Evolutionary conservation across 2,329 filamentous ascomycete genomes (phyloP).

Genomic region (Huntiella bhutanensis): DNA sequence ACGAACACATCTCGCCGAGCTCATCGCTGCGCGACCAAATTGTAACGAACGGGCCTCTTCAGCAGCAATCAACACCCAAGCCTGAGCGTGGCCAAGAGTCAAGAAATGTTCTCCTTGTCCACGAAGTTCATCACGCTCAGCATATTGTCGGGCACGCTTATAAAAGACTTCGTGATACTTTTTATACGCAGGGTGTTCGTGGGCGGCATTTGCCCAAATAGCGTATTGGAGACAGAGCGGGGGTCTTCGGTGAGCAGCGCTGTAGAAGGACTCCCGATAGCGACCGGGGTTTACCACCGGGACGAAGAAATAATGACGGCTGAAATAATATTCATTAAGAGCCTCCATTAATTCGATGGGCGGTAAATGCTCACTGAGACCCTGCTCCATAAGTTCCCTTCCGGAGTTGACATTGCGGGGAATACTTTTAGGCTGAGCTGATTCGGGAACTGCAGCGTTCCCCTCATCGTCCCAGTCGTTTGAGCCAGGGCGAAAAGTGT

Average conservation of each 20-base stretch:
- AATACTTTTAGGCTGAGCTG: no score
- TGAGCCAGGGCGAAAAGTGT: slow-evolving; percentile 8
- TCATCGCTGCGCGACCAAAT: slow-evolving; percentile 75
- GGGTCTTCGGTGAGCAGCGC: slow-evolving; percentile 53
- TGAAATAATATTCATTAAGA: slow-evolving; percentile 62
- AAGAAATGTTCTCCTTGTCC: slow-evolving; percentile 60
- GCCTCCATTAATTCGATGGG: slow-evolving; percentile 65
- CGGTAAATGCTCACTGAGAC: slow-evolving; percentile 65
- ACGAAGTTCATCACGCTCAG: slow-evolving; percentile 70
- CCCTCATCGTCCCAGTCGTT: slow-evolving; percentile 15
- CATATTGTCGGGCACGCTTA: slow-evolving; percentile 60
- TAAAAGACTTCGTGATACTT: slow-evolving; percentile 64
- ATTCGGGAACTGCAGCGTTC: not conserved
- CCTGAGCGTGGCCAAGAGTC: slow-evolving; percentile 60
- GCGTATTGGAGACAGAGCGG: slow-evolving; percentile 70
- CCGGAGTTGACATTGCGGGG: not conserved
- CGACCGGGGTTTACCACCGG: slow-evolving; percentile 64
- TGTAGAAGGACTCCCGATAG: slow-evolving; percentile 57
- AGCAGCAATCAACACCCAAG: slow-evolving; percentile 54
- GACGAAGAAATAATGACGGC: slow-evolving; percentile 48
- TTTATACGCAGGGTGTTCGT: slow-evolving; percentile 52
- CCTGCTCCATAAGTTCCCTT: slow-evolving; percentile 48
- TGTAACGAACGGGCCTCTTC: slow-evolving; percentile 75
- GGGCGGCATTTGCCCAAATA: slow-evolving; percentile 68
- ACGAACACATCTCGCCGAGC: slow-evolving; percentile 49